A percentile compares a stretch with the other conserved stretches of the same genome.
phyloP scores from a whole-genome alignment of 352 stramenopile species.

The Saprolegnia diclina region DNA sequence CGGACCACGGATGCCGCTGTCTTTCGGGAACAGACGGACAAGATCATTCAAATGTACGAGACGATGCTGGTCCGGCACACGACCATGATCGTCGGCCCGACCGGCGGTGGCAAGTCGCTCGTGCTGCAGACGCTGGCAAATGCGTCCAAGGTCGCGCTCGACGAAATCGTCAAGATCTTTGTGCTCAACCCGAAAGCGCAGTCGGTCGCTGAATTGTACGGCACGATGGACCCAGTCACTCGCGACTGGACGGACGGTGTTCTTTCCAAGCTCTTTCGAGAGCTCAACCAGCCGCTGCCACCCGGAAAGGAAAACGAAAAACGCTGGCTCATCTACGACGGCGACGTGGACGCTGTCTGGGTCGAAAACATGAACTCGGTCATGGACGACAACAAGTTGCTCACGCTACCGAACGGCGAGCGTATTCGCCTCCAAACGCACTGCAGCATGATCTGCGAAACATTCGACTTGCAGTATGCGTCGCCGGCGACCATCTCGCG shows the following conservation, averaged over 20 bases:
- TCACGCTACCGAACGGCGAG: slow-evolving; percentile 94
- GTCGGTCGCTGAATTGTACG: slow-evolving; percentile 91
- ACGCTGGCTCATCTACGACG: slow-evolving; percentile 94
- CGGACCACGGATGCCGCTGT: slow-evolving; percentile 61
- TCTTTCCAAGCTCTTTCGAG: slow-evolving; percentile 91
- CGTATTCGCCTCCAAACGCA: slow-evolving; percentile 91
- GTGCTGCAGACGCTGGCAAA: slow-evolving; percentile 87
- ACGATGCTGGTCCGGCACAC: slow-evolving; percentile 94
- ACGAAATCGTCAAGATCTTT: slow-evolving; percentile 89
- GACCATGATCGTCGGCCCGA: slow-evolving; percentile 94
- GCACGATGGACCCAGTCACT: slow-evolving; percentile 92
- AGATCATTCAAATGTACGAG: slow-evolving; percentile 97
- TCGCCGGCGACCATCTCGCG: slow-evolving; percentile 92
- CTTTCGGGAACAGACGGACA: slow-evolving; percentile 91
- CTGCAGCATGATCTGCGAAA: slow-evolving; percentile 93
- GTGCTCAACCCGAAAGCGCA: slow-evolving; percentile 94
- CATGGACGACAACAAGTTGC: slow-evolving; percentile 96
- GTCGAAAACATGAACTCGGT: slow-evolving; percentile 98
- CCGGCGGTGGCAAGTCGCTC: slow-evolving; percentile 89
- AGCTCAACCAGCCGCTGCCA: slow-evolving; percentile 90
- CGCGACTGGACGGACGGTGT: slow-evolving; percentile 95
- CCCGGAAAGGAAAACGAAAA: slow-evolving; percentile 89
- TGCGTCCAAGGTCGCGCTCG: slow-evolving; percentile 77
- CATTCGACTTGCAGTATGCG: slow-evolving; percentile 94
- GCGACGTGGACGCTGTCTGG: slow-evolving; percentile 95